Conservation (phyloP, 1,284 basidiomycete species). For the Austropuccinia psidii region DNA sequence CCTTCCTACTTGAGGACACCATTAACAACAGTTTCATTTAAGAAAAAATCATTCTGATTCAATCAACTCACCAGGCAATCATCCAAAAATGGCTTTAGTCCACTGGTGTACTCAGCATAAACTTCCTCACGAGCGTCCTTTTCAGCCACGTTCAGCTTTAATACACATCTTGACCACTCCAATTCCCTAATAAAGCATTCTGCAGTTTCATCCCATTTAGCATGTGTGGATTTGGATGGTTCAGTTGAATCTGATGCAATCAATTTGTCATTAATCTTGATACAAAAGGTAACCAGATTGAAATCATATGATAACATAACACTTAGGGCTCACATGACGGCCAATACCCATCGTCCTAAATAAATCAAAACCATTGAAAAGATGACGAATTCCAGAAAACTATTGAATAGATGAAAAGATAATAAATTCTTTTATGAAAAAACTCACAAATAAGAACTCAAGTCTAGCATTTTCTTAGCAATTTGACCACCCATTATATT, state of each 20-base stretch:
- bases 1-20: slow-evolving; percentile 45
- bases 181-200: slow-evolving; percentile 94
- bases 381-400: neutral
- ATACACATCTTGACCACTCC: slow-evolving; percentile 79
- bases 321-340: slow-evolving; percentile 54
- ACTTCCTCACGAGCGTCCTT: slow-evolving; percentile 73
- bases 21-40: slow-evolving; percentile 60
- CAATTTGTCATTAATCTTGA: neutral
- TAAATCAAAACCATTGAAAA: neutral
- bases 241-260: slow-evolving; percentile 57
- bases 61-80: slow-evolving; percentile 60
- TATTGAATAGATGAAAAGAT: neutral
- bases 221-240: slow-evolving; percentile 64
- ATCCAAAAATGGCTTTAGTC: slow-evolving; percentile 69
- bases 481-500: slow-evolving; percentile 73
- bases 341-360: slow-evolving; percentile 60
- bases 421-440: slow-evolving; percentile 31
- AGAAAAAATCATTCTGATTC: neutral
- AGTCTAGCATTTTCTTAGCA: slow-evolving; percentile 67
- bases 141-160: slow-evolving; percentile 51
- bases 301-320: no score
- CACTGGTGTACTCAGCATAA: slow-evolving; percentile 69
- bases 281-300: neutral
- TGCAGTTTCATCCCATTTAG: slow-evolving; percentile 83
- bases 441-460: slow-evolving; percentile 87